Evolutionary conservation across 2,329 filamentous ascomycete species (phyloP).

Genomic region (Chrysoporthe deuterocubensis): DNA sequence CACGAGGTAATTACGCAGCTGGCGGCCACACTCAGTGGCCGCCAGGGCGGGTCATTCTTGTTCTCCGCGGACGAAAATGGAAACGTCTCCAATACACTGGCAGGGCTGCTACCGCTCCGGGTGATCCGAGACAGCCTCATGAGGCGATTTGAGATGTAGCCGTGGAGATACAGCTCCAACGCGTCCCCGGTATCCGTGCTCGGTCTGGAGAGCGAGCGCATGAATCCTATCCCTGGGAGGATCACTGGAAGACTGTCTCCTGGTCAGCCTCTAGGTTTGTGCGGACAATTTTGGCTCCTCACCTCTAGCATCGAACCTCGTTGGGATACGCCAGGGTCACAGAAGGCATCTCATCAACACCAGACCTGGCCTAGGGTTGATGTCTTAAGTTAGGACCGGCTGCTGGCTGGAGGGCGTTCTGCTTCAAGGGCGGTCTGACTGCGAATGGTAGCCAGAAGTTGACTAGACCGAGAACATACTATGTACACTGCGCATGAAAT

Average conservation of each 20-base stretch:
- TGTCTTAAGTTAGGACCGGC: neutral
- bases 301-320: slow-evolving; percentile 68
- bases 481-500: too few species aligned
- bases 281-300: slow-evolving; percentile 29
- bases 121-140: slow-evolving; percentile 63
- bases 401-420: slow-evolving; percentile 13
- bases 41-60: slow-evolving; percentile 47
- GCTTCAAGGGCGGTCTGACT: too few species aligned
- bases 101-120: slow-evolving; percentile 11
- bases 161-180: slow-evolving; percentile 79
- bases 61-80: slow-evolving; percentile 18
- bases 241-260: slow-evolving; percentile 67
- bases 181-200: slow-evolving; percentile 65
- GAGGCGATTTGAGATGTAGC: slow-evolving; percentile 78
- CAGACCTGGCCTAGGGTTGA: slow-evolving; percentile 8
- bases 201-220: slow-evolving; percentile 71
- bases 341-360: slow-evolving; percentile 44
- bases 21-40: slow-evolving; percentile 74
- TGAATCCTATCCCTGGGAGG: slow-evolving; percentile 84
- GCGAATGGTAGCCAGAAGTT: too few species aligned
- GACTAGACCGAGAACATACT: too few species aligned
- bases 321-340: slow-evolving; percentile 64
- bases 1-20: slow-evolving; percentile 79
- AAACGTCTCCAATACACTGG: neutral
- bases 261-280: slow-evolving; percentile 9